These are phyloP conservation scores for Lecanicillium sp. DNA, from an alignment of 2,329 filamentous ascomycete species.

Conservation along the genomic window DNA sequence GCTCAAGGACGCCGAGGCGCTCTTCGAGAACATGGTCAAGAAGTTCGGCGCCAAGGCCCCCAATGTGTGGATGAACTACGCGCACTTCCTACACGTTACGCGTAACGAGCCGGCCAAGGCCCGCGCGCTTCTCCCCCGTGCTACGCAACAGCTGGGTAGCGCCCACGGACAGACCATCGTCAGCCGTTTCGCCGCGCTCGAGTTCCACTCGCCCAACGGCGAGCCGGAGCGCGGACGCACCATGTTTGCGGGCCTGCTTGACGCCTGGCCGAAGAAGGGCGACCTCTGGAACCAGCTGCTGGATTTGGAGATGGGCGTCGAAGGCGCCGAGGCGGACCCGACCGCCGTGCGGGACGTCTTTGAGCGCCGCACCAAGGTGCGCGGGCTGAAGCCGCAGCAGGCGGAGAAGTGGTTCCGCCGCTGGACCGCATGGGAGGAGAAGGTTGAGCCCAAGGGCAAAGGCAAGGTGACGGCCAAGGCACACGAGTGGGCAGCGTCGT, in stretches of 20 bases:
- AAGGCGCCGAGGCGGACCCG: constrained; percentile 44
- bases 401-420: constrained; percentile 85
- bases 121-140: constrained; percentile 72
- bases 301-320: constrained; percentile 69
- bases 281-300: constrained; percentile 91
- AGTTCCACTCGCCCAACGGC: constrained; percentile 78
- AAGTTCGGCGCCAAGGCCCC: constrained; percentile 79
- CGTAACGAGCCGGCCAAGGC: constrained; percentile 64
- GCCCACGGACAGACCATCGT: constrained; percentile 63
- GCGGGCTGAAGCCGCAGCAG: constrained; percentile 71
- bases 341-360: constrained; percentile 69
- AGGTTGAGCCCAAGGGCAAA: constrained; percentile 56
- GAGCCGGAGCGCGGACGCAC: constrained; percentile 89
- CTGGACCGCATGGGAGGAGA: constrained; percentile 86
- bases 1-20: constrained; percentile 71
- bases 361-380: constrained; percentile 66
- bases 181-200: constrained; percentile 82
- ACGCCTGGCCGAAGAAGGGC: constrained; percentile 79
- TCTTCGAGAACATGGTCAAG: constrained; percentile 83
- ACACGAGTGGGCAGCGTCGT: constrained; percentile 59
- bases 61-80: constrained; percentile 89
- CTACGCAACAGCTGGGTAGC: constrained; percentile 72
- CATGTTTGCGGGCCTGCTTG: constrained; percentile 83
- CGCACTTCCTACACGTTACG: constrained; percentile 80
- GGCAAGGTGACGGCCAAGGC: constrained; percentile 67